Evolutionary conservation across 768 basidiomycete genomes (phyloP), one percentile per base, ranked within the genome.

Genomic region (Lactarius hengduanensis): DNA sequence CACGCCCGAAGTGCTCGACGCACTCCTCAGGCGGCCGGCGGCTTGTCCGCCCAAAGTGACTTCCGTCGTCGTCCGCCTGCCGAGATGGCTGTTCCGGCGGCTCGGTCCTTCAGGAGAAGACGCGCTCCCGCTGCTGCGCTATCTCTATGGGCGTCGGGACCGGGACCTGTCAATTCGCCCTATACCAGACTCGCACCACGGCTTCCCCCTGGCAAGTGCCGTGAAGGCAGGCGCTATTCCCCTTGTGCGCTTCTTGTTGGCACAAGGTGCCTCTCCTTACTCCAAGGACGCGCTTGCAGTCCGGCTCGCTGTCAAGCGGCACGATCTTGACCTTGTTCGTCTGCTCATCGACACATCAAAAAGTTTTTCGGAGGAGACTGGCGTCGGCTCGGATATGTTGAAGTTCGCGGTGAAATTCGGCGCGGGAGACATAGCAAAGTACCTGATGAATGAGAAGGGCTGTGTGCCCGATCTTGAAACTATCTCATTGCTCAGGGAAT

Each of bases 201-300:
- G 95, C 1, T 97, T 95, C 72, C 88, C 90, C 0, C 84, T 97
- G 47, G 86, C 86, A 18, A 87, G 84, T 69, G 93, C 95, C 1
- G 91, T 94, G 1, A 80, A 87, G 43, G 86, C 83, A 0, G 78
- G 79, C 26, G 88, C 88, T 68, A 62, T 81, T 1, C 86, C 87
- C 3, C 83, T 97, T 9, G 79, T 94, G 1, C 78, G 75, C 28
- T 88, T 92, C 70, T 81, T 98, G 18, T 84, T 97, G 58, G 78
- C 79, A 3, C 78, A 86, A 22, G 89, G 86, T 3, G 94, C 92
- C 0, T 88, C 88, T 13, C 94, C 95, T 0, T 72, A 72, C 5
- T 76, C 76, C 67, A 90, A 89, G 71, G 75, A 82, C 15, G 82
- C 79, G 26, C 77, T 94, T n/a, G 82, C 94, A 0, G 80, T 97